Evolutionary conservation across 2,329 filamentous ascomycete genomes (phyloP), one percentile per base, ranked within the genome.

Genomic region (Cladosporium halotolerans): DNA sequence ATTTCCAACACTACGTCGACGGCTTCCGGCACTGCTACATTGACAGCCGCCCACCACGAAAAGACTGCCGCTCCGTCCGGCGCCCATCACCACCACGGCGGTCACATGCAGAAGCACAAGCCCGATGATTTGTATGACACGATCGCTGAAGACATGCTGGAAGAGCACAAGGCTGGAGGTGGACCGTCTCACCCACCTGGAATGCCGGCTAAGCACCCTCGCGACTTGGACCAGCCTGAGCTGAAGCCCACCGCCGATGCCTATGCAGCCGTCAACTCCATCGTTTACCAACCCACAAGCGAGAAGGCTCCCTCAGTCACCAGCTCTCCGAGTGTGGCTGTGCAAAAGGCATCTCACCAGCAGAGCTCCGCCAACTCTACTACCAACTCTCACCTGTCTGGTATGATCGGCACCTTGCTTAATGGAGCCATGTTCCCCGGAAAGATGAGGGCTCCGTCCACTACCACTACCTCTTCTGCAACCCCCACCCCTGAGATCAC

Each of bases 401-500:
- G 48, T 3, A 28, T 19, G 3, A 44, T 51, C 18, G 48, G 48
- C n/a, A 51, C 48, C 11, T 33, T 51, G 13, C 48, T 51, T 9
- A 44, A 40, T 2, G 28, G 23, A 4, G 40, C 48, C 19, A 51
- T 51, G 48, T 51, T 44, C 40, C 48, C 48, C 2, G 48, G 31
- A 7, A 23, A n/a, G 11, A 51, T 51, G 48, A 50, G 39, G 38
- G 28, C 47, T 9, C 36, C 47, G 2, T 19, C 39, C 10, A 41
- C 47, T 1, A 42, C 39, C 5, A 28, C 14, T 9, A 5, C 16
- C 9, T 33, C 39, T 13, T 23, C 40, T 16, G 11, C 14, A 28
- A 19, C 28, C 4, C 23, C 31, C 32, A 40, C 48, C 7, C 38
- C 18, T 1, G 23, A n/a, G 38, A 49, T 32, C 8, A 49, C 36